These are phyloP conservation scores for Rubia occidens DNA, from an alignment of 305 asterid species.

Conservation along the genomic window DNA sequence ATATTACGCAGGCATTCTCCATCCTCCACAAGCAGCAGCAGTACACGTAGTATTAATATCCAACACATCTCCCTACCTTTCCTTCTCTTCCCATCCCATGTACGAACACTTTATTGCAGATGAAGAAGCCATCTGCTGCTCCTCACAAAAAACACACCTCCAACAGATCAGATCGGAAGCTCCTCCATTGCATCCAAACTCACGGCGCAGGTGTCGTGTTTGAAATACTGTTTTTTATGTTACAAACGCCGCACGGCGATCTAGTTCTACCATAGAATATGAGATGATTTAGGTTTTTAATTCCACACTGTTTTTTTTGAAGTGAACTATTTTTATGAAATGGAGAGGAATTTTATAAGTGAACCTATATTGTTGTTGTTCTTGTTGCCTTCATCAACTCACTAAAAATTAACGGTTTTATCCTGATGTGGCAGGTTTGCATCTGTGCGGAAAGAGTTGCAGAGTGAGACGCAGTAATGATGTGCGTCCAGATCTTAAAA, in stretches of 20 bases:
- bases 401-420: neutral
- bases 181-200: slow-evolving; percentile 23
- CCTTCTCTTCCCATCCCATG: neutral
- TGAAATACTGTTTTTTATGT: neutral
- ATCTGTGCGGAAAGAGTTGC: slow-evolving; percentile 39
- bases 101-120: neutral
- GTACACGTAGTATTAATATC: too few relatives aligned
- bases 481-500: slow-evolving; percentile 28
- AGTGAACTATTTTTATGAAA: too few relatives aligned
- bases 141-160: neutral
- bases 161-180: slow-evolving; percentile 31
- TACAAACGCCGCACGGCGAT: too few relatives aligned
- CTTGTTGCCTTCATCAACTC: too few relatives aligned
- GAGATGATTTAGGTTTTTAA: too few relatives aligned
- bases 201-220: slow-evolving; percentile 33
- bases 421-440: slow-evolving; percentile 21
- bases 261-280: too few relatives aligned
- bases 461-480: slow-evolving; percentile 30
- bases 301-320: too few relatives aligned
- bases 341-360: too few relatives aligned
- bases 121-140: slow-evolving; percentile 16
- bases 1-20: too few relatives aligned
- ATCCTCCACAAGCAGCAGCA: too few relatives aligned
- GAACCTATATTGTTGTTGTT: too few relatives aligned
- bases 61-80: neutral